Base-by-base conservation (phyloP, 192 early-diverging fungal genomes). In the Funneliformis mosseae region DNA sequence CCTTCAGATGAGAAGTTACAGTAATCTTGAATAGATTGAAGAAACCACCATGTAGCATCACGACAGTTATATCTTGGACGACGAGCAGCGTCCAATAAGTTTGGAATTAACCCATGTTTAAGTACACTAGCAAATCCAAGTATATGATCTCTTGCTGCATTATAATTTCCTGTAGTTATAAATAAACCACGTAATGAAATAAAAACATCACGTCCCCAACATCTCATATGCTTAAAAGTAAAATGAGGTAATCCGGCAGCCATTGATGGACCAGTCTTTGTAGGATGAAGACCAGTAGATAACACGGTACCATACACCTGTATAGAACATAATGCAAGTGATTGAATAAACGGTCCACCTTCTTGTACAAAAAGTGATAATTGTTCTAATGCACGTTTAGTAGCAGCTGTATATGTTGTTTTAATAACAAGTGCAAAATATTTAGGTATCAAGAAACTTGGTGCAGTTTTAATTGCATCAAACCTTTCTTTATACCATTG, bases 171-270 rank as follows among this genome's bases (percentile, higher is more conserved):
- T 14, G 96, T 94, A 7, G 91, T 85, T 68, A 99, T 76, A 39
- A 97, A 87, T 43, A 96, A 83, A 6, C 98, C 98, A 5, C 92
- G 89, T 5, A 99, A 84, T 8, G 95, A 88, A 77, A 99, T 97
- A 82, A 98, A 97, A 43, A 98, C 93, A 88, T 99, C 98, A 63
- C 98, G 92, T n/a, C 98, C 98, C 98, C 98, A 99, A 81, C 92
- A 93, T 62, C 98, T 91, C 95, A 97, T 97, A 76, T 97, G 93
- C 61, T 91, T 88, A 10, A 92, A 92, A 6, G 97, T 91, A 78
- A 99, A 99, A 78, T 99, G 97, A 27, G 97, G 93, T 63, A 99
- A 87, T 7, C 98, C 98, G 7, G 98, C 98, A 60, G 97, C 97
- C 83, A 99, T 88, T 62, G 92, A 90, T 8, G 89, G 87, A 25